Evolutionary conservation across 1,139 yeast species (phyloP).

Genomic region (Diutina neorugosa): DNA sequence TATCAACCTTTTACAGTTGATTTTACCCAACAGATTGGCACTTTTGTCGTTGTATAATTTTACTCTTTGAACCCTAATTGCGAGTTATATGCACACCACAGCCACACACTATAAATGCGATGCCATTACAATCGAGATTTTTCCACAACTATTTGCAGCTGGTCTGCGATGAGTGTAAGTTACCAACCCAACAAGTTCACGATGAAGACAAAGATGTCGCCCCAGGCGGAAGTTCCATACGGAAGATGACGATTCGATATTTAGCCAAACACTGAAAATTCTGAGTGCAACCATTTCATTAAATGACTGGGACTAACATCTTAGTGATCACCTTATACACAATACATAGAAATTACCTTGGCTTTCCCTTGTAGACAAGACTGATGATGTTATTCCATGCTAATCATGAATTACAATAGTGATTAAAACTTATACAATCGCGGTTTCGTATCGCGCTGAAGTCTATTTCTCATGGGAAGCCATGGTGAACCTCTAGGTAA

Average conservation of each 20-base stretch:
- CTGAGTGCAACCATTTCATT: background rate
- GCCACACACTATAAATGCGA: background rate
- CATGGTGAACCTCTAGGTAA: background rate
- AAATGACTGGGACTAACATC: background rate
- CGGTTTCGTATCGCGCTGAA: background rate
- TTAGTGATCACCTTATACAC: background rate
- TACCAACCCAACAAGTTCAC: background rate
- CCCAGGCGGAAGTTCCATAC: conserved; percentile 4
- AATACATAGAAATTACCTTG: background rate
- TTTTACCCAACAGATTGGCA: no score
- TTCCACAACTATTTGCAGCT: background rate
- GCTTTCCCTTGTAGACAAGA: background rate
- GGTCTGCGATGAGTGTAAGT: background rate
- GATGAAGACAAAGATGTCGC: conserved; percentile 4
- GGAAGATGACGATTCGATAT: conserved; percentile 4
- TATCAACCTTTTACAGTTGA: no score
- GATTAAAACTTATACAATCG: background rate
- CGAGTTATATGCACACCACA: background rate
- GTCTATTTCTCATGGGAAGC: background rate
- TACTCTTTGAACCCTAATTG: background rate
- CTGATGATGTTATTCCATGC: conserved; percentile 4
- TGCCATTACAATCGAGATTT: background rate
- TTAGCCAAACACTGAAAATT: conserved; percentile 5
- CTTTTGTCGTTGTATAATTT: no score
- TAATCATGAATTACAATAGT: conserved; percentile 2